These are phyloP conservation scores for Ceratocystis smalleyi DNA, from an alignment of 2,329 filamentous ascomycete genomes.

Conservation along the genomic window DNA sequence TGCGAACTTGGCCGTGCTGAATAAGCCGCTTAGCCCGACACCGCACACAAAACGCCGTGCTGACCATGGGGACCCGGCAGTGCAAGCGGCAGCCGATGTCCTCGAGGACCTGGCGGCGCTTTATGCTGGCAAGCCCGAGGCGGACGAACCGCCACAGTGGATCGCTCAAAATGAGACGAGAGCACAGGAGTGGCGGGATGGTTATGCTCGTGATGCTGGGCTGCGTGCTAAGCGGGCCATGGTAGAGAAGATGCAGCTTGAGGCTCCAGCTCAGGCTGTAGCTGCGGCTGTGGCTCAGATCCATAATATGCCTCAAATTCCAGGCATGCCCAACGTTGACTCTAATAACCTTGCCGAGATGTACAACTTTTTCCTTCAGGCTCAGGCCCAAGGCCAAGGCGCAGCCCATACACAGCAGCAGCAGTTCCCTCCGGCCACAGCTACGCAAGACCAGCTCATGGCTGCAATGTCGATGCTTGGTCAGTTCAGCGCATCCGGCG, in stretches of 20 bases:
- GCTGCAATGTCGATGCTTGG: conserved; percentile 12
- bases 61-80: conserved; percentile 30
- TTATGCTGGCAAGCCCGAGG: conserved; percentile 33
- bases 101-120: conserved; percentile 30
- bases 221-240: conserved; percentile 23
- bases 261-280: conserved; percentile 14
- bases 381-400: conserved; percentile 9
- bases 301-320: neutral
- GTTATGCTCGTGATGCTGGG: conserved; percentile 29
- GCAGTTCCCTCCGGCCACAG: conserved; percentile 8
- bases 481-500: conserved; percentile 2
- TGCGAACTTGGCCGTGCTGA: conserved; percentile 20
- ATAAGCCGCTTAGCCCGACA: conserved; percentile 24
- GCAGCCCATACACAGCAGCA: conserved; percentile 19
- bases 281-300: neutral
- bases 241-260: conserved; percentile 21
- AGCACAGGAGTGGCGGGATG: conserved; percentile 38
- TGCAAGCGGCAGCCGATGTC: conserved; percentile 29
- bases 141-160: conserved; percentile 38
- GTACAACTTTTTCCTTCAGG: conserved; percentile 14
- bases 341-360: conserved; percentile 8
- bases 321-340: neutral
- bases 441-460: conserved; percentile 12
- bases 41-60: conserved; percentile 21
- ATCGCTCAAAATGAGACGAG: conserved; percentile 32